These are phyloP conservation scores for Arthrobotrys sinensis DNA, from an alignment of 2,329 filamentous ascomycete species.

Conservation along the genomic window DNA sequence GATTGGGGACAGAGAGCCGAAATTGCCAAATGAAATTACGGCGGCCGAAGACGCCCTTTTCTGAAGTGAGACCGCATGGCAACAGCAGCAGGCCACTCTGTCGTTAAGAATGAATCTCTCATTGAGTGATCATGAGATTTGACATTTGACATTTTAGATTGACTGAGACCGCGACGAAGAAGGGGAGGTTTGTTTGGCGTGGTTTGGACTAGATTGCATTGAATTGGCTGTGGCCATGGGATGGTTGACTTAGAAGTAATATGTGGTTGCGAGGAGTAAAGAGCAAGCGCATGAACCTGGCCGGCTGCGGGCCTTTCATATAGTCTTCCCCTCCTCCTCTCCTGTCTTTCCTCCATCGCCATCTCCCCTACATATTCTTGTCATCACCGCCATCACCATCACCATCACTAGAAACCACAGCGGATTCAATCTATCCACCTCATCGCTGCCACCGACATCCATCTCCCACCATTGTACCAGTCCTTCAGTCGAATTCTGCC, in stretches of 20 bases:
- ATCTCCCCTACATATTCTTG: neutral
- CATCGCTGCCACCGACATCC: neutral
- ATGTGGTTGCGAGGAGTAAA: slow-evolving; percentile 21
- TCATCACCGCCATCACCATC: neutral
- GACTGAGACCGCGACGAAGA: slow-evolving; percentile 4
- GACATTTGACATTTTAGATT: neutral
- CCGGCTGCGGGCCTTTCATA: slow-evolving; percentile 7
- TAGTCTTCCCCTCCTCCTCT: slow-evolving; percentile 6
- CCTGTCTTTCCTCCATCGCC: neutral
- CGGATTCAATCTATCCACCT: neutral
- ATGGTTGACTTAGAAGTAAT: slow-evolving; percentile 2
- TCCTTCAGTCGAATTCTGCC: slow-evolving; percentile 12
- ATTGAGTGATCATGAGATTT: slow-evolving; percentile 3
- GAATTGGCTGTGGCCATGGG: slow-evolving; percentile 10
- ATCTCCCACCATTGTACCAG: neutral
- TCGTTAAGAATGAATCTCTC: slow-evolving; percentile 26
- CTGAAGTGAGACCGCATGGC: slow-evolving; percentile 23
- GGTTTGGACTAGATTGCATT: slow-evolving; percentile 26
- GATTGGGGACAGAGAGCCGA: slow-evolving; percentile 37
- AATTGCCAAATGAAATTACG: slow-evolving; percentile 45
- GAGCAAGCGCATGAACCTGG: slow-evolving; percentile 20
- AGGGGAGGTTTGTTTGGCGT: slow-evolving; percentile 12
- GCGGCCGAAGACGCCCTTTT: slow-evolving; percentile 21
- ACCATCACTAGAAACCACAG: neutral
- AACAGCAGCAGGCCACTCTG: slow-evolving; percentile 50